Conservation (phyloP, 2,329 filamentous ascomycete genomes). For the Boeremia lycopersici region DNA sequence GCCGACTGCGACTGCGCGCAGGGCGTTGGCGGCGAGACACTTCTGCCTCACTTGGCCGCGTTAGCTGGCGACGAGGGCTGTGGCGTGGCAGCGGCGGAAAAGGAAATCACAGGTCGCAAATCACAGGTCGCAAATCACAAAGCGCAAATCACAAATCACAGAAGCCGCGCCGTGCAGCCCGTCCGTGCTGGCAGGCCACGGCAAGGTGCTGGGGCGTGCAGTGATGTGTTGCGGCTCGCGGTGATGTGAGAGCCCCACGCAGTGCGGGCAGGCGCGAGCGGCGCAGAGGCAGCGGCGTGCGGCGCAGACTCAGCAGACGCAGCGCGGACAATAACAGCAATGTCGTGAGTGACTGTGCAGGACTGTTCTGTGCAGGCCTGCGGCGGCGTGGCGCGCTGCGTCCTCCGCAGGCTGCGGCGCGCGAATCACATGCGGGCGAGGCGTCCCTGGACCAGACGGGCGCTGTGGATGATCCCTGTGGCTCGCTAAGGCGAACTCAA, state of each 20-base stretch:
- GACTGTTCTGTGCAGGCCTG: no score
- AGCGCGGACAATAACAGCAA: not conserved
- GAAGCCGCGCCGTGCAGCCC: not conserved
- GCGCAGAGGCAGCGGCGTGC: not conserved
- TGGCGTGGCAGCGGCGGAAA: not conserved
- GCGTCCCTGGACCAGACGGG: slow-evolving; percentile 1
- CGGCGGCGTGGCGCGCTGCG: no score
- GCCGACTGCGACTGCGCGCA: slow-evolving; percentile 5
- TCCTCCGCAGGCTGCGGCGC: slow-evolving; percentile 1
- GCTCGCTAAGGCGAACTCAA: slow-evolving; percentile 28
- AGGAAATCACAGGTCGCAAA: slow-evolving; percentile 1
- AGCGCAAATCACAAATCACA: not conserved
- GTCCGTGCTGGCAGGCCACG: slow-evolving; percentile 18
- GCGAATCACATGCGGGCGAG: slow-evolving; percentile 18
- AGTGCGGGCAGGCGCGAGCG: not conserved
- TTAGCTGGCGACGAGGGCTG: slow-evolving; percentile 19
- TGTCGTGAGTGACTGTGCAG: not conserved
- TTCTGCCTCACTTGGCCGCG: slow-evolving; percentile 15
- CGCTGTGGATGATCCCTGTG: slow-evolving; percentile 15
- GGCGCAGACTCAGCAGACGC: not conserved
- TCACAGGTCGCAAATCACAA: no score
- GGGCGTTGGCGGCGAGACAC: slow-evolving; percentile 13
- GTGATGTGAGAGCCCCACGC: not conserved
- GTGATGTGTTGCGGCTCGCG: not conserved
- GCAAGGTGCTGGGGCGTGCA: slow-evolving; percentile 20